These are phyloP conservation scores for Pseudisothecium myosuroides DNA, from an alignment of 225 moss, liverwort and hornwort species.

Conservation along the genomic window DNA sequence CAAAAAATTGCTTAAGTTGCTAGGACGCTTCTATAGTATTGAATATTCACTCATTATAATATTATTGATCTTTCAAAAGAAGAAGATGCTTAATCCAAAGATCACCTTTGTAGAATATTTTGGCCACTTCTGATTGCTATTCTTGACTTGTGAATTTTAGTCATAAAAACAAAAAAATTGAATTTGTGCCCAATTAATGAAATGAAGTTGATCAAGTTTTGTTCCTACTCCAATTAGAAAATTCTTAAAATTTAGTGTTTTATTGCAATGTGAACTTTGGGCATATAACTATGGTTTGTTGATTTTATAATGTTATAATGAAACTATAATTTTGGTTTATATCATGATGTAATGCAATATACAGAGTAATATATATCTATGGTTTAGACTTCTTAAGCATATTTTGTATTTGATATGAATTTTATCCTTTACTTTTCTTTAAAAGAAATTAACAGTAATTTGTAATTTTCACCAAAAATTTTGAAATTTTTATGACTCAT, in stretches of 20 bases:
- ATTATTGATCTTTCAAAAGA: background rate
- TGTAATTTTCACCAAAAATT: background rate
- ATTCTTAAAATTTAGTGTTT: background rate
- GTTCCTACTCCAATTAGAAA: background rate
- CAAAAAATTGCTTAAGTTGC: rapidly evolving
- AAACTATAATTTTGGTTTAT: background rate
- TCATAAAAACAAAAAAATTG: background rate
- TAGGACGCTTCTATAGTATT: background rate
- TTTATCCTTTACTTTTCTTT: rapidly evolving
- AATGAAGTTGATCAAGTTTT: background rate
- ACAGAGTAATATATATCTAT: too few species aligned
- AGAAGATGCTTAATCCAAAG: background rate
- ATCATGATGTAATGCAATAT: background rate
- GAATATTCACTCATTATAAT: background rate
- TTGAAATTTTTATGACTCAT: background rate
- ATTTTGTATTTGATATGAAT: background rate
- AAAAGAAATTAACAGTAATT: background rate
- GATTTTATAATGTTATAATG: background rate
- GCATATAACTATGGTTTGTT: rapidly evolving
- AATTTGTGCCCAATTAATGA: too few species aligned
- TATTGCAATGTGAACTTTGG: background rate
- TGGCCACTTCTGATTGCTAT: background rate
- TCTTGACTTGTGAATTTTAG: background rate
- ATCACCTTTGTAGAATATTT: background rate
- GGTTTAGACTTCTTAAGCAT: rapidly evolving